Base-by-base conservation (phyloP, 345 rosid species). In the Syzygium oleosum region DNA sequence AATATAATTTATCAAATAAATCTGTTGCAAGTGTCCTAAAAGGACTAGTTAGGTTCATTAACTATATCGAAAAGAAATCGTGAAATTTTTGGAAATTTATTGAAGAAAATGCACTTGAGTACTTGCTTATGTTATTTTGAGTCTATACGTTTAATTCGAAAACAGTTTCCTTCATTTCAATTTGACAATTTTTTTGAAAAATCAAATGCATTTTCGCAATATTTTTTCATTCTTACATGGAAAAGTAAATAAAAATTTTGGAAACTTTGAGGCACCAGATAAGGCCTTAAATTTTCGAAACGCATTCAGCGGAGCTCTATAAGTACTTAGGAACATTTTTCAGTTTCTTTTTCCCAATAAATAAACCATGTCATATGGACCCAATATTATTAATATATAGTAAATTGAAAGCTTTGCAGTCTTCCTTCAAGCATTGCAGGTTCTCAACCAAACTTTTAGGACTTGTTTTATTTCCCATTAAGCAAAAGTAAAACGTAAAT, bases 361-460 rank as follows among this genome's bases (percentile, higher is more conserved):
- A 58, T 58, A 58, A 58, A 58, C 29, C 0, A 10, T 10, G 0
- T 4, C 29, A 0, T 56, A 2, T 56, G 63, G 63, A 58, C 29
- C 29, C 29, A 10, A 23, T 4, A 4, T 23, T 58, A 23, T 10
- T 58, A 58, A 58, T 23, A 23, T 23, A 58, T 4, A 56, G 63
- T 56, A 56, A 56, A 56, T 56, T 8, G 59, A 22, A 55, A 55
- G 59, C 27, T 55, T 22, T 23, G 25, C 29, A 10, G 14, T 58
- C 63, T 6, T 58, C 63, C 0, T 58, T 58, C 63, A 58, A 58
- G 63, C 63, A 58, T 58, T 10, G 63, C 63, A 23, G 0, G 63
- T n/a, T 0, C 14, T 49, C 51, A 49, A 7, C 51, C 51, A 49
- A 23, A 58, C 63, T 0, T 58, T 56, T 56, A 4, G 63, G n/a